Percentiles rank a stretch among this genome's conserved stretches.
These are phyloP conservation scores for Fusarium gaditjirri DNA, from an alignment of 2,329 filamentous ascomycete species.

Conservation along the genomic window DNA sequence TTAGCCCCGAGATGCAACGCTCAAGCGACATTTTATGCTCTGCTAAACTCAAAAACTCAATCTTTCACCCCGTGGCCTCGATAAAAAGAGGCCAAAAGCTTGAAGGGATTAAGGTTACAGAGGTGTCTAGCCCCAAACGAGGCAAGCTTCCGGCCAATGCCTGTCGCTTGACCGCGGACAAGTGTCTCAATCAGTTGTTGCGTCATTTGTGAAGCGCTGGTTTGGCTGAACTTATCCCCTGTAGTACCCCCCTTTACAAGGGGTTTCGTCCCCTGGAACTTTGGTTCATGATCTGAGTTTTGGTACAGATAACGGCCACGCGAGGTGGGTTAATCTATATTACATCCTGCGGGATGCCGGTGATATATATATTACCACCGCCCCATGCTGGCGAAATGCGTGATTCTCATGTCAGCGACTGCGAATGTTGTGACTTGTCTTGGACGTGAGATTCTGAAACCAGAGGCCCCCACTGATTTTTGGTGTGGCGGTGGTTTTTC, in stretches of 20 bases:
- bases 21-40: not conserved
- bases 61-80: not conserved
- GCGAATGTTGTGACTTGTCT: not conserved
- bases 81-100: slow-evolving; percentile 16
- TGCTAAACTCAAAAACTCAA: not conserved
- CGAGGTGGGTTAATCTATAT: not conserved
- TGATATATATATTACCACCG: not conserved
- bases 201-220: slow-evolving; percentile 19
- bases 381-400: not conserved
- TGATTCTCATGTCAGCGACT: not conserved
- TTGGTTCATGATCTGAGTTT: slow-evolving; percentile 2
- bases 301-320: not conserved
- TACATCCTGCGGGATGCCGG: not conserved
- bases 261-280: not conserved
- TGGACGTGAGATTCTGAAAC: slow-evolving; percentile 8
- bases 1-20: not conserved
- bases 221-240: not conserved
- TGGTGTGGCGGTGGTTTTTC: slow-evolving; percentile 1
- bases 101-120: slow-evolving; percentile 32
- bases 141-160: slow-evolving; percentile 22
- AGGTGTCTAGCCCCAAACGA: slow-evolving; percentile 25
- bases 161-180: not conserved
- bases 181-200: slow-evolving; percentile 14
- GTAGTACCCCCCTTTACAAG: not conserved
- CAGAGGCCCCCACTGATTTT: not conserved